Conservation (phyloP, 495 filamentous ascomycete genomes). For the Cercophora sp. region DNA sequence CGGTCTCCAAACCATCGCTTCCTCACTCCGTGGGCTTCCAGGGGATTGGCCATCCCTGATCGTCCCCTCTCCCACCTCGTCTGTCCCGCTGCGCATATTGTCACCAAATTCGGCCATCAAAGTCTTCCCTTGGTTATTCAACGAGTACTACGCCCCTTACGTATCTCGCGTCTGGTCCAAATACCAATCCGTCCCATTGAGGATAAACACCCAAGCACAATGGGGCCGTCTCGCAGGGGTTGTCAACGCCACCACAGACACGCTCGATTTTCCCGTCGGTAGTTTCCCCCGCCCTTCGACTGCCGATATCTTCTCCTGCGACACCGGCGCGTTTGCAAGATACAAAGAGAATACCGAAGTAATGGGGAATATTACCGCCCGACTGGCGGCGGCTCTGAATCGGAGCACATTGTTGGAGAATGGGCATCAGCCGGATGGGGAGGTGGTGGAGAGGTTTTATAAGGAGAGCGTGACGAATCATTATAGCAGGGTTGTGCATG, state of each 20-base stretch:
- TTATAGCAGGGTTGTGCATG: constrained; percentile 68
- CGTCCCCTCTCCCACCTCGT: constrained; percentile 31
- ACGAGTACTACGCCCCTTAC: constrained; percentile 59
- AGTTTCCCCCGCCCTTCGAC: constrained; percentile 55
- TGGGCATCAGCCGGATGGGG: constrained; percentile 42
- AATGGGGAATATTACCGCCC: constrained; percentile 55
- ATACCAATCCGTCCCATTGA: constrained; percentile 48
- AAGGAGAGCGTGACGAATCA: constrained; percentile 60
- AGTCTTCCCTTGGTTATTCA: constrained; percentile 44
- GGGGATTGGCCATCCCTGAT: constrained; percentile 64
- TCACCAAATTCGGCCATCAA: constrained; percentile 63
- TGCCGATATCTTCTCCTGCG: constrained; percentile 67
- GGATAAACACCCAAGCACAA: constrained; percentile 59
- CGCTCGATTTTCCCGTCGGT: constrained; percentile 50
- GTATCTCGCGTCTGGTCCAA: constrained; percentile 61
- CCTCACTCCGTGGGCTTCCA: constrained; percentile 50
- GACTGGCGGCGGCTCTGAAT: constrained; percentile 66
- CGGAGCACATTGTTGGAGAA: constrained; percentile 56
- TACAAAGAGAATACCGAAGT: constrained; percentile 36
- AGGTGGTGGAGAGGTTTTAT: constrained; percentile 49
- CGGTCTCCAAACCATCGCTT: constrained; percentile 55
- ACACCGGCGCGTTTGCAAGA: constrained; percentile 60
- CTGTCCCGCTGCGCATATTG: constrained; percentile 55
- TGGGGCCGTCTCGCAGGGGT: constrained; percentile 47
- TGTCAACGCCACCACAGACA: constrained; percentile 36